These are phyloP conservation scores for Trametes cubensis DNA, from an alignment of 768 basidiomycete species.

Conservation along the genomic window DNA sequence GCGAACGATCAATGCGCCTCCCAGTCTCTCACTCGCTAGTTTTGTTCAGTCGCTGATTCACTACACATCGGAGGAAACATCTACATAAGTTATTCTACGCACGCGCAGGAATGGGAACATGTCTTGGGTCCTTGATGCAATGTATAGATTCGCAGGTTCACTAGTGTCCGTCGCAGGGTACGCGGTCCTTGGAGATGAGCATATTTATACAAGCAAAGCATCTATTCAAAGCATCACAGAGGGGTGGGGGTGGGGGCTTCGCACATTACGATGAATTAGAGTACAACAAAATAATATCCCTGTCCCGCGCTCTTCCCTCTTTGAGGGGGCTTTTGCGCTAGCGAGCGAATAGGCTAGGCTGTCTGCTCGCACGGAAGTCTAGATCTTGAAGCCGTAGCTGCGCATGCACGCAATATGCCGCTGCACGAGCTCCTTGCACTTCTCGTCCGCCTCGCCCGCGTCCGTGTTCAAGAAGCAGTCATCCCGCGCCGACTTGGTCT, in stretches of 20 bases:
- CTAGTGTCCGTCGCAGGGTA: too few relatives aligned
- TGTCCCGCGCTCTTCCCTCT: too few relatives aligned
- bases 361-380: conserved; percentile 14
- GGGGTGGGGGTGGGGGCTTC: background rate
- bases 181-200: too few relatives aligned
- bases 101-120: too few relatives aligned
- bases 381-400: conserved; percentile 84
- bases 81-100: too few relatives aligned
- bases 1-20: background rate
- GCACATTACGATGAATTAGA: conserved; percentile 12
- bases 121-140: too few relatives aligned
- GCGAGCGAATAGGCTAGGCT: too few relatives aligned
- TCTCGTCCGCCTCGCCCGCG: conserved; percentile 63
- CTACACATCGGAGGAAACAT: too few relatives aligned
- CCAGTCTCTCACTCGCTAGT: too few relatives aligned
- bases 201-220: background rate
- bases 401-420: conserved; percentile 92
- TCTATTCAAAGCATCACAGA: background rate
- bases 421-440: conserved; percentile 80
- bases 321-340: too few relatives aligned
- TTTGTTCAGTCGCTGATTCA: too few relatives aligned
- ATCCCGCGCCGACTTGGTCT: conserved; percentile 90
- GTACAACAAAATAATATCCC: background rate
- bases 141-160: too few relatives aligned
- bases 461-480: conserved; percentile 88